phyloP scores from a whole-genome alignment of 2,329 filamentous ascomycete species.

The Neofusicoccum kwambonambiense region DNA sequence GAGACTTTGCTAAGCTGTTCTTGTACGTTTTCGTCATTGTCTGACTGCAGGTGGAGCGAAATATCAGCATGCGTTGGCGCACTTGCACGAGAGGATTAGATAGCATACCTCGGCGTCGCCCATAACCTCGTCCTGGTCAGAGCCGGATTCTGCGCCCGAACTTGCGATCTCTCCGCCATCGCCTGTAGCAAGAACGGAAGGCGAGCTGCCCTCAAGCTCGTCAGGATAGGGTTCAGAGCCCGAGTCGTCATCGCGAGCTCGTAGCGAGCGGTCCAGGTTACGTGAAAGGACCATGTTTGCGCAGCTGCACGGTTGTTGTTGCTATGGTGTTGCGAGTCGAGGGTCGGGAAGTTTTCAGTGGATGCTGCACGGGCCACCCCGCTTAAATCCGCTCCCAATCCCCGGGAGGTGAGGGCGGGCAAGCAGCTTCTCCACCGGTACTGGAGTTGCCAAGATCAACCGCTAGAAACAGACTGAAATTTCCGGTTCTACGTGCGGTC shows the following conservation, averaged over 20 bases:
- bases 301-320: background rate
- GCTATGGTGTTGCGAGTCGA: background rate
- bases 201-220: slow-evolving; percentile 40
- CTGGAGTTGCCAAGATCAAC: too few species aligned
- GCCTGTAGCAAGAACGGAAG: slow-evolving; percentile 40
- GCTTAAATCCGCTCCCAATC: background rate
- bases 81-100: too few species aligned
- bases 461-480: too few species aligned
- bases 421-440: background rate
- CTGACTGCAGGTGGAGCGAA: slow-evolving; percentile 28
- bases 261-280: slow-evolving; percentile 37
- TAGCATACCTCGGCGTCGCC: slow-evolving; percentile 27
- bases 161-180: slow-evolving; percentile 31
- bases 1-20: slow-evolving; percentile 63
- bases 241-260: slow-evolving; percentile 34
- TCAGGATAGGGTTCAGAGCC: slow-evolving; percentile 40
- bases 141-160: slow-evolving; percentile 35
- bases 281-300: slow-evolving; percentile 33
- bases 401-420: background rate
- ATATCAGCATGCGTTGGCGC: background rate
- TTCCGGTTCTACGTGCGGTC: too few species aligned
- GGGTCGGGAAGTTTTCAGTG: slow-evolving; percentile 7
- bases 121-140: slow-evolving; percentile 31
- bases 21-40: slow-evolving; percentile 43
- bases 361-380: background rate